Evolutionary conservation across 306 rosid species (phyloP).

Genomic region (Pyrus communis): DNA sequence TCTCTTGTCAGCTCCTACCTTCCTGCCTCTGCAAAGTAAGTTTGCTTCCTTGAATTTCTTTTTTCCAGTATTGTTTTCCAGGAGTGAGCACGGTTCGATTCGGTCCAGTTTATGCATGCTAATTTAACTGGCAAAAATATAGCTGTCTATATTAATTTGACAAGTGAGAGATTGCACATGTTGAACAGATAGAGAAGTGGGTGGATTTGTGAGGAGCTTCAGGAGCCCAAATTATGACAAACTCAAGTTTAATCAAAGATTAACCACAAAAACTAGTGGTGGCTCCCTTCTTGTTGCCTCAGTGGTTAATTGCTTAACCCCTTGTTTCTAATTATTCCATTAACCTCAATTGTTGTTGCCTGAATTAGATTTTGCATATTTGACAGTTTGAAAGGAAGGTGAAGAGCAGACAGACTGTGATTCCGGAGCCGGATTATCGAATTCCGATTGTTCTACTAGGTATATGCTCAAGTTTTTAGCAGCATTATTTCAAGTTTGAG

Average conservation of each 20-base stretch:
- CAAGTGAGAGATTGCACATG: background rate
- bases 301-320: constrained; percentile 45
- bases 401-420: constrained; percentile 53
- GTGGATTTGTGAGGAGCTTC: constrained; percentile 30
- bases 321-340: constrained; percentile 9
- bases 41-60: background rate
- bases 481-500: background rate
- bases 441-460: constrained; percentile 86
- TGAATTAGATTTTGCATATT: constrained; percentile 4
- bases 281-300: constrained; percentile 55
- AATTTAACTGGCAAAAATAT: background rate
- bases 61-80: background rate
- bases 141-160: background rate
- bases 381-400: constrained; percentile 66
- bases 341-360: background rate
- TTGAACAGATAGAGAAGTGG: constrained; percentile 45
- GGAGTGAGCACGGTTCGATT: too few species aligned
- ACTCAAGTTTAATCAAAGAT: constrained; percentile 23
- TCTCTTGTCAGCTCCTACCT: constrained; percentile 45
- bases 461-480: constrained; percentile 20
- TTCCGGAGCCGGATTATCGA: constrained; percentile 90
- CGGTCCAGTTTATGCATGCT: background rate
- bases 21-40: constrained; percentile 57
- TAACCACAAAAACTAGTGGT: constrained; percentile 24
- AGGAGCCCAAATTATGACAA: constrained; percentile 52